phyloP scores from a whole-genome alignment of 2,329 filamentous ascomycete species.

The Fusarium ramigenum region DNA sequence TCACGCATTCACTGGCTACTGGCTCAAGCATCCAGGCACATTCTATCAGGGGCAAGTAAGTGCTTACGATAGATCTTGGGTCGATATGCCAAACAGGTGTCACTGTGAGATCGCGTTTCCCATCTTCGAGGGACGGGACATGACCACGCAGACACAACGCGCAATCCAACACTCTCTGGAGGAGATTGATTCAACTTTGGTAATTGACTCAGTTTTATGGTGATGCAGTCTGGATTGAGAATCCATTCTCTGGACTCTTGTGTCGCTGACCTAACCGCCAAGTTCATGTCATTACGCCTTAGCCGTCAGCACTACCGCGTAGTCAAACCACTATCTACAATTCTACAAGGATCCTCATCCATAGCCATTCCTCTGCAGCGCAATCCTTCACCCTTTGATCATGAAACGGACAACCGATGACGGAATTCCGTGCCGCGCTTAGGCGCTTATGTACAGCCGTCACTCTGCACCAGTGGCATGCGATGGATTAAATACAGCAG shows the following conservation, averaged over 20 bases:
- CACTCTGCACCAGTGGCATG: not conserved
- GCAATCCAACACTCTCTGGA: too few relatives aligned
- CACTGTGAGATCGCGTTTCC: fast-evolving
- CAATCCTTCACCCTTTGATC: too few relatives aligned
- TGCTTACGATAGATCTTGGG: not conserved
- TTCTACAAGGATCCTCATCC: not conserved
- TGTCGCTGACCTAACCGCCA: not conserved
- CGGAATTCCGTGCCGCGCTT: not conserved
- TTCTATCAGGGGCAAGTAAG: not conserved
- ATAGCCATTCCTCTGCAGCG: not conserved
- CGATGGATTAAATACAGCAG: slow-evolving; percentile 1
- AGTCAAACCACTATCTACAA: not conserved
- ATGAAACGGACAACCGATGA: not conserved
- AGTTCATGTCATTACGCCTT: not conserved
- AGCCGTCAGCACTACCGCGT: not conserved
- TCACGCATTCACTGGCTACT: not conserved
- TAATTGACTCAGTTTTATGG: not conserved
- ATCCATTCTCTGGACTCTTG: not conserved
- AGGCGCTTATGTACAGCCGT: not conserved
- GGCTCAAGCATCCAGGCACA: not conserved
- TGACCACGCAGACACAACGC: not conserved
- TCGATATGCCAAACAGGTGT: too few relatives aligned
- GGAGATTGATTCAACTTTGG: too few relatives aligned
- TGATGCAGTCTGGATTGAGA: not conserved
- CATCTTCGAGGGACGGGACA: not conserved